These are phyloP conservation scores for Patellaria atrata DNA, from an alignment of 495 filamentous ascomycete genomes.

Conservation along the genomic window DNA sequence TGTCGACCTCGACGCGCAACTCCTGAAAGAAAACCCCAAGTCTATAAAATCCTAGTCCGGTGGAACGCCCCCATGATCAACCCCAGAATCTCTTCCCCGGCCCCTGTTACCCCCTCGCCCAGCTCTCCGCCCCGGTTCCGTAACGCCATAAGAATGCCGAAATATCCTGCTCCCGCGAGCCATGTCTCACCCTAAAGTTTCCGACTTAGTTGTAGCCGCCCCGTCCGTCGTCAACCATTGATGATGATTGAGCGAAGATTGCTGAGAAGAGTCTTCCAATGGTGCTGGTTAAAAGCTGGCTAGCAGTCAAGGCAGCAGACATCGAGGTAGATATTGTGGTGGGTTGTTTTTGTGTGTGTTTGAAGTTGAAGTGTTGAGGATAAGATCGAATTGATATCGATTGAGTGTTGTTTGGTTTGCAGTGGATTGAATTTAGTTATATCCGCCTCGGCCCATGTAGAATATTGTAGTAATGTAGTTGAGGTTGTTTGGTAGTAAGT, in stretches of 20 bases:
- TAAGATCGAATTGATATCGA: too few relatives aligned
- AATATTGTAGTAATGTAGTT: slow-evolving; percentile 4
- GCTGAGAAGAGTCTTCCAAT: neutral
- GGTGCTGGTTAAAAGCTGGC: too few relatives aligned
- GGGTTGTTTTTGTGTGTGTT: neutral
- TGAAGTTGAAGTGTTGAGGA: neutral
- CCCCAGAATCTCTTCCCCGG: too few relatives aligned
- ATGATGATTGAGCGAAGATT: neutral
- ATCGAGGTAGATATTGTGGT: slow-evolving; percentile 1
- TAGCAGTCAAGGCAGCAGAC: too few relatives aligned
- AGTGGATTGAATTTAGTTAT: slow-evolving; percentile 15
- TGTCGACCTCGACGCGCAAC: too few relatives aligned
- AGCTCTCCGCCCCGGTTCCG: neutral
- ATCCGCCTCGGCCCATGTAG: slow-evolving; percentile 18
- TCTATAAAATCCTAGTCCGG: too few relatives aligned
- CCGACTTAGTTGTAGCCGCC: slow-evolving; percentile 41
- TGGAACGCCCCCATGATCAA: too few relatives aligned
- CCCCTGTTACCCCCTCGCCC: neutral
- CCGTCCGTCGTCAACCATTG: too few relatives aligned
- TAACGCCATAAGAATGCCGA: slow-evolving; percentile 1
- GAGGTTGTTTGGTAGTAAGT: too few relatives aligned
- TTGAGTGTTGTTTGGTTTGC: too few relatives aligned
- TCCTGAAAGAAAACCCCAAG: too few relatives aligned
- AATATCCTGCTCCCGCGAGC: slow-evolving; percentile 1
- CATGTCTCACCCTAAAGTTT: neutral